These are phyloP conservation scores for Poteriospumella lacustris DNA, from an alignment of 108 stramenopile species.

Conservation along the genomic window DNA sequence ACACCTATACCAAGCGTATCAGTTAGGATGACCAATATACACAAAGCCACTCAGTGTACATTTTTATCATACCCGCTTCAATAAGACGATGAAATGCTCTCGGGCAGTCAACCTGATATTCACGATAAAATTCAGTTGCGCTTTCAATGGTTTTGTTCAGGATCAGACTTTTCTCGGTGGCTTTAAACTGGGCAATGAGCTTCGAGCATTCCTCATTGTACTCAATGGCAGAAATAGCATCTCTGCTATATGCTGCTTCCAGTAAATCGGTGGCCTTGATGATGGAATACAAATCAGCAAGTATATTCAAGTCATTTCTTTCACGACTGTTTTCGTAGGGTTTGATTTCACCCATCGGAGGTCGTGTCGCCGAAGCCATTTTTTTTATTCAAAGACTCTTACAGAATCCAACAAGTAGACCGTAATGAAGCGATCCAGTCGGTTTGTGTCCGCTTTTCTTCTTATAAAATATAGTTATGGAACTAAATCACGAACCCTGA, in stretches of 20 bases:
- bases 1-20: conserved; percentile 66
- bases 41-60: too few relatives aligned
- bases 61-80: neutral
- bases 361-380: too few relatives aligned
- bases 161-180: conserved; percentile 64
- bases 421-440: too few relatives aligned
- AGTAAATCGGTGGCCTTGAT: conserved; percentile 89
- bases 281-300: conserved; percentile 87
- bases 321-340: conserved; percentile 45
- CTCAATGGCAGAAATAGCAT: conserved; percentile 71
- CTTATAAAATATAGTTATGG: too few relatives aligned
- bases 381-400: too few relatives aligned
- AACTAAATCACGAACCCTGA: too few relatives aligned
- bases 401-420: too few relatives aligned
- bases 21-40: neutral
- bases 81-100: conserved; percentile 78
- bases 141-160: conserved; percentile 35
- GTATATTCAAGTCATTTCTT: conserved; percentile 52
- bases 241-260: conserved; percentile 87
- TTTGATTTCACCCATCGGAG: conserved; percentile 44
- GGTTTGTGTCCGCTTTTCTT: too few relatives aligned
- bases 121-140: conserved; percentile 65
- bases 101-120: conserved; percentile 92
- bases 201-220: conserved; percentile 84
- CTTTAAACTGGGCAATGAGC: conserved; percentile 87